These are phyloP conservation scores for Hyaloscypha hepaticicola DNA, from an alignment of 495 filamentous ascomycete species.

Conservation along the genomic window DNA sequence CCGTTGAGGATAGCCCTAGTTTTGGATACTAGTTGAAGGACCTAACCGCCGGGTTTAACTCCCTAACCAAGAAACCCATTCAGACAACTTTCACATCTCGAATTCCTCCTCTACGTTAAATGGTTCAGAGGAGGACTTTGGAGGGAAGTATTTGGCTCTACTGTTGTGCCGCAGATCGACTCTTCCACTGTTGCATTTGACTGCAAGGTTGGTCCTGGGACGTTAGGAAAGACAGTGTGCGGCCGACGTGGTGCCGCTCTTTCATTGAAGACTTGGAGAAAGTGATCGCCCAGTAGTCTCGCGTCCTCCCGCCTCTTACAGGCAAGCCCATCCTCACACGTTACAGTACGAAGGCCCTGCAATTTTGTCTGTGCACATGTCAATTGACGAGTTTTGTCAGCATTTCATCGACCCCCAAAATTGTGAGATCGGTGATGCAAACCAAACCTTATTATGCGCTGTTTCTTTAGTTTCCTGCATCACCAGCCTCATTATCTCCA, in stretches of 20 bases:
- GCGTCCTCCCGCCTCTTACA: conserved; percentile 11
- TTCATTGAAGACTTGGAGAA: neutral
- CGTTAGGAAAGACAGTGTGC: neutral
- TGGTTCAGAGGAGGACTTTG: neutral
- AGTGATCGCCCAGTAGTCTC: conserved; percentile 9
- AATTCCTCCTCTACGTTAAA: neutral
- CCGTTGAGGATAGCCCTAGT: neutral
- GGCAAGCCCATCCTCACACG: neutral
- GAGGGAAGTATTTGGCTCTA: neutral
- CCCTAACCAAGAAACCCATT: neutral
- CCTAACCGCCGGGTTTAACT: neutral
- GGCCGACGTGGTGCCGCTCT: neutral
- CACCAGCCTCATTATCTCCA: too few relatives aligned
- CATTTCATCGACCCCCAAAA: neutral
- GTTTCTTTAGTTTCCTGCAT: too few relatives aligned
- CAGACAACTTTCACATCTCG: neutral
- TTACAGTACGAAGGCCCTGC: neutral
- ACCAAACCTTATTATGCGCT: neutral
- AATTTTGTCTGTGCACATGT: neutral
- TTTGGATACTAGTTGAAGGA: neutral
- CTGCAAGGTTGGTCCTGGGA: neutral
- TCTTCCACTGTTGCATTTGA: neutral
- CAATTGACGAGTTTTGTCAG: neutral
- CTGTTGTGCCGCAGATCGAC: neutral
- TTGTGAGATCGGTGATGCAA: neutral